Base-by-base conservation (phyloP, 768 basidiomycete genomes). In the Melanogaster broomeanus region DNA sequence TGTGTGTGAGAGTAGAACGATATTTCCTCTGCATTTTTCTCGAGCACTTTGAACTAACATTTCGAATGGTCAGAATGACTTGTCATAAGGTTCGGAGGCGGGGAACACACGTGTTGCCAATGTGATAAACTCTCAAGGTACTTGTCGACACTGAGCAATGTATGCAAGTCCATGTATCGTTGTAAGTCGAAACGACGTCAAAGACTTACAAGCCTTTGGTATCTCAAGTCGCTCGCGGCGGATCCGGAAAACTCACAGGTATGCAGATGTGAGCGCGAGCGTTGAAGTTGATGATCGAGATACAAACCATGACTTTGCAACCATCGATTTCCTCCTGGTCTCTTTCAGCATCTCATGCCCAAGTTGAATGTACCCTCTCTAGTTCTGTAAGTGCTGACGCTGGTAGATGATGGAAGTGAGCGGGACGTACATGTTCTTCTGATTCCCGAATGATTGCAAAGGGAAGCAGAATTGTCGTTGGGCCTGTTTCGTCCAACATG, bases 1-100 rank as follows among this genome's bases (percentile, higher is more conserved):
- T 55, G 62, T 6, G 62, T 64, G 13, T 42, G 33, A 28, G 53
- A 42, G 40, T 37, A 43, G 41, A 54, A 50, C 3, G 18, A 18
- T 33, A 49, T 42, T 25, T 43, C 46, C 30, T 48, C 38, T 3
- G 24, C 38, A 15, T 30, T 30, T 16, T 48, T 30, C 22, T 30
- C 39, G 27, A 48, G 19, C 19, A 13, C 13, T 6, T 40, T 38
- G 22, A 54, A 42, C 53, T 54, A n/a, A 27, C 28, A 28, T 49
- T 27, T 19, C 4, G 27, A 31, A 28, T 12, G 13, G 4, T 49
- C 21, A 49, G 22, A 21, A 25, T 4, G 7, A 31, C 39, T 16
- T 3, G 38, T 15, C 48, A 27, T 35, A 12, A 42, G 40, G 28
- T 8, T 19, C 10, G 19, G 22, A 25, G n/a, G 39, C 19, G 13